These are phyloP conservation scores for Lepidium didymum DNA, from an alignment of 345 rosid genomes.

Conservation along the genomic window DNA sequence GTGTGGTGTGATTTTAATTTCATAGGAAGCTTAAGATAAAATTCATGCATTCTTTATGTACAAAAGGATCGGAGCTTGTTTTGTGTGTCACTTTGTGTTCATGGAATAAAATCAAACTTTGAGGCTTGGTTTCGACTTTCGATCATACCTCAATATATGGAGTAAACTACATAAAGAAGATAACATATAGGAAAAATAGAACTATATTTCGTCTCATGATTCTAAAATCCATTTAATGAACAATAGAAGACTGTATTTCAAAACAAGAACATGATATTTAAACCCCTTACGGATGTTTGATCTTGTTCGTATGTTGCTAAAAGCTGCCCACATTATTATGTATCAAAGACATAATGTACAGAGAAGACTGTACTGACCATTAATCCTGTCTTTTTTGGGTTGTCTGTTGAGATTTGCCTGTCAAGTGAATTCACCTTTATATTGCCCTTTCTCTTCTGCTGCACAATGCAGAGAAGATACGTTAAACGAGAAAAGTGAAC, in stretches of 20 bases:
- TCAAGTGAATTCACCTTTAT: neutral
- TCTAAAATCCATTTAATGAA: constrained; percentile 11
- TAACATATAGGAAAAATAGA: neutral
- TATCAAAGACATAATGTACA: constrained; percentile 22
- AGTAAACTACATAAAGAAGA: neutral
- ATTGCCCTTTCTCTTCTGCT: constrained; percentile 11
- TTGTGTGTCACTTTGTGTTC: constrained; percentile 13
- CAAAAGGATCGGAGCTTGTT: constrained; percentile 12
- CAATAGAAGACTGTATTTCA: constrained; percentile 9
- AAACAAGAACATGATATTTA: neutral
- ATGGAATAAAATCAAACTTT: constrained; percentile 23
- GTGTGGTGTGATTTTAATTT: constrained; percentile 4
- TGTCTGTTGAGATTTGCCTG: constrained; percentile 4
- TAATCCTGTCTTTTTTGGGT: neutral
- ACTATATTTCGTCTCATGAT: constrained; percentile 5
- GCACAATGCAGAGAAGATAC: neutral
- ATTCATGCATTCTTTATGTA: constrained; percentile 29
- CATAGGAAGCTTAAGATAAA: constrained; percentile 8
- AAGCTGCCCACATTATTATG: constrained; percentile 16
- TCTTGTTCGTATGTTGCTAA: constrained; percentile 15
- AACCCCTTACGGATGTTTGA: neutral
- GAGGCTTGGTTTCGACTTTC: neutral
- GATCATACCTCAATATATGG: neutral
- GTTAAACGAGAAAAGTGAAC: neutral
- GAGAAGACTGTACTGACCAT: constrained; percentile 14